phyloP scores from a whole-genome alignment of 345 rosid genomes.

The Ceriops decandra region DNA sequence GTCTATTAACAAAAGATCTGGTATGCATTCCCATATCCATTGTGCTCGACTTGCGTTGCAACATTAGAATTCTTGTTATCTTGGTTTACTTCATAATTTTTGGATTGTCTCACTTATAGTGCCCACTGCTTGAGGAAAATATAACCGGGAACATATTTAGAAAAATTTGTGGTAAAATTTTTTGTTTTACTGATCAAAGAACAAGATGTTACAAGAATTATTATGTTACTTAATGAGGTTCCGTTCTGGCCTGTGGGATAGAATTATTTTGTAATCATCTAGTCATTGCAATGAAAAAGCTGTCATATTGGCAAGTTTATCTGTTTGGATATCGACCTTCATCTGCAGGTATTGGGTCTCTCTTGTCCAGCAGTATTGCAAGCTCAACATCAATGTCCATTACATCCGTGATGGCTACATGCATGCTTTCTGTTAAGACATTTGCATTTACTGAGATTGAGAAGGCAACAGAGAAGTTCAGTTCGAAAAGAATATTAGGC shows the following conservation, averaged over 20 bases:
- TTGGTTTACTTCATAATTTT: not conserved
- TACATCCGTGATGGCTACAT: constrained; percentile 74
- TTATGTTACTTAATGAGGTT: not conserved
- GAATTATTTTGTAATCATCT: not conserved
- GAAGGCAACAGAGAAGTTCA: constrained; percentile 86
- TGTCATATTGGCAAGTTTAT: not conserved
- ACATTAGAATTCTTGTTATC: no score
- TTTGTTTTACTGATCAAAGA: no score
- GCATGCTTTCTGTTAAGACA: constrained; percentile 76
- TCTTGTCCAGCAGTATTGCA: constrained; percentile 35
- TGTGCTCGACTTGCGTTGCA: not conserved
- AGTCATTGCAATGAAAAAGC: not conserved
- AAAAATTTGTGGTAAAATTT: not conserved
- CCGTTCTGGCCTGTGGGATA: not conserved
- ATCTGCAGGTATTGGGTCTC: constrained; percentile 43
- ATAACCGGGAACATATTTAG: not conserved
- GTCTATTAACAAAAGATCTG: constrained; percentile 80
- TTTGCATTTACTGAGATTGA: constrained; percentile 71
- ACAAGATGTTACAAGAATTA: no score
- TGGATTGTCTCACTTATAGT: not conserved
- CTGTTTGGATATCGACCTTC: constrained; percentile 1
- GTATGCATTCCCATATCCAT: constrained; percentile 26
- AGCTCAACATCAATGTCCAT: constrained; percentile 80
- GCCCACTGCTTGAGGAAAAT: not conserved
- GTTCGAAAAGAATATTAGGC: constrained; percentile 79